Percentiles rank a stretch among this genome's conserved stretches.
Evolutionary conservation across 129 eudicot species (phyloP).

Genomic region (Kitagawia praeruptora): DNA sequence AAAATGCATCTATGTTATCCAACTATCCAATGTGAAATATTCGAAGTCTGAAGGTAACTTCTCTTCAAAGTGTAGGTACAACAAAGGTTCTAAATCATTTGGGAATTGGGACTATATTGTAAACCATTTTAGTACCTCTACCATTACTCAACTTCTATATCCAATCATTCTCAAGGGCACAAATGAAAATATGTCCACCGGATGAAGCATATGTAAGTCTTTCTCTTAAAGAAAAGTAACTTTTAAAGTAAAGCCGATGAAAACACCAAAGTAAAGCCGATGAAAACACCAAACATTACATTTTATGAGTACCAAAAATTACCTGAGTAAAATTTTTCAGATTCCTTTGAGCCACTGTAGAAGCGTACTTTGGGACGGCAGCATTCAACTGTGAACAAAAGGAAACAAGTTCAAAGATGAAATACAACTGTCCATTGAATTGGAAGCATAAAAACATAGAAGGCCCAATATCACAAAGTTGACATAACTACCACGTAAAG

Average conservation of each 20-base stretch:
- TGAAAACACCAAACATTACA: slow-evolving; percentile 3
- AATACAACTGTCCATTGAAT: neutral
- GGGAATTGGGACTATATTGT: neutral
- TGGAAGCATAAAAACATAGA: neutral
- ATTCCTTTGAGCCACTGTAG: slow-evolving; percentile 89
- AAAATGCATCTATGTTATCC: neutral
- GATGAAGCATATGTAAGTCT: neutral
- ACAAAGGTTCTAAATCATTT: neutral
- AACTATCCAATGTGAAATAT: neutral
- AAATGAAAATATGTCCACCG: neutral
- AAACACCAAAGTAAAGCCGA: slow-evolving; percentile 3
- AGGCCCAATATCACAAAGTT: neutral
- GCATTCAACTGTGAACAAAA: slow-evolving; percentile 59
- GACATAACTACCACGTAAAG: neutral
- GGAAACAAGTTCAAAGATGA: neutral
- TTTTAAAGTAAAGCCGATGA: slow-evolving; percentile 1
- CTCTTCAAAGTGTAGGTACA: neutral
- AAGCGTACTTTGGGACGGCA: slow-evolving; percentile 76
- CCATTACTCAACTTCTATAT: neutral
- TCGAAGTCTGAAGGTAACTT: neutral
- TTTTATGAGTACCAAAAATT: slow-evolving; percentile 6
- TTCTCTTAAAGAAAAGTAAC: neutral
- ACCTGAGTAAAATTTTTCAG: slow-evolving; percentile 80
- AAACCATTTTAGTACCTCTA: neutral
- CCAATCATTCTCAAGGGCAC: neutral